Evolutionary conservation across 2,329 filamentous ascomycete genomes (phyloP), one percentile per base, ranked within the genome.

Genomic region (Helicocarpus griseus): DNA sequence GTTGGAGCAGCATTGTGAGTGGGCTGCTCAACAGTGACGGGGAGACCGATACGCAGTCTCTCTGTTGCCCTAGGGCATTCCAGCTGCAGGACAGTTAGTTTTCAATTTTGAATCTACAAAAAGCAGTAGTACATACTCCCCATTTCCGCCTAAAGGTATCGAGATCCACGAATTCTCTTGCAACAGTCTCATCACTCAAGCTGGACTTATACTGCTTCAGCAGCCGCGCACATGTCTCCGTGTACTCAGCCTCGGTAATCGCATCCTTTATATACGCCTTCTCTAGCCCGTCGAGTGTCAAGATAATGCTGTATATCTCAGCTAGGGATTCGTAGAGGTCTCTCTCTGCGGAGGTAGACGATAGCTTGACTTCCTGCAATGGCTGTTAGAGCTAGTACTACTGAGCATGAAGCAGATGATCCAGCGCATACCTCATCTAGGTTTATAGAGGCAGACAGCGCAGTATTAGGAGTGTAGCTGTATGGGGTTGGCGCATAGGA

Each of bases 191-290:
- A 65, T 97, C 89, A 28, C 87, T 85, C 28, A 98, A 73, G 56
- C 95, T 89, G 53, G 89, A 94, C 69, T 91, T 95, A 76, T 98
- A 98, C 73, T 98, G 93, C 71, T 95, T 94, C 61, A 98, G 71
- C 54, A 95, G 80, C 36, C 93, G 82, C 65, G 90, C 87, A 75
- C 94, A 98, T 58, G 93, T 95, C 65, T 97, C 93, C 1, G 90
- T 95, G 69, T 98, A 98, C 63, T 96, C 91, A 49, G 79, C 78
- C 70, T 97, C 93, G 5, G 86, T 81, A 48, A 98, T 85, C 21
- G 89, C 91, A 75, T 98, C 93, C 65, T 95, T 94, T 36, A 98
- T 80, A 65, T 95, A 98, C 0, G 91, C 94, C 68, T 94, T 95
- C 64, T 98, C 93, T 1, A 98, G 80, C 57, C 94, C 89, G 65